phyloP scores from a whole-genome alignment of 108 stramenopile species.

The Fragilariopsis cylindrus region DNA sequence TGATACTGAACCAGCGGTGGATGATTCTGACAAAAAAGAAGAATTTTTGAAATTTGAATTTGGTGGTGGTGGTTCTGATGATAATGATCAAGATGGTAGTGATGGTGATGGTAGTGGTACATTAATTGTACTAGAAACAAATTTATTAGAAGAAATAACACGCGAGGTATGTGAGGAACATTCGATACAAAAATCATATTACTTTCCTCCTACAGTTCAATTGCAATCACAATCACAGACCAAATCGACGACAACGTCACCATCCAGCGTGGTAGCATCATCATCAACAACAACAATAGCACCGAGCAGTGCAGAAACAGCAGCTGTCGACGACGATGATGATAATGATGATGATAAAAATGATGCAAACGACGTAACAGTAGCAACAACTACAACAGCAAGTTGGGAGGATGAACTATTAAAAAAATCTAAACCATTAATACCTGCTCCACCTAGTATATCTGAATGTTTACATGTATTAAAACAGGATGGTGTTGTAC shows the following conservation, averaged over 20 bases:
- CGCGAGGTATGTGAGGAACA: conserved; percentile 53
- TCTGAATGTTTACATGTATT: background rate
- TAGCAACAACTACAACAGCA: too few relatives aligned
- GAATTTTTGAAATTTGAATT: conserved; percentile 53
- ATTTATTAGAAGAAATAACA: conserved; percentile 33
- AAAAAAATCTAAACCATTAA: background rate
- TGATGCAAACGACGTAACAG: too few relatives aligned
- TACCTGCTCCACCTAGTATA: background rate
- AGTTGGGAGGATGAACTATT: background rate
- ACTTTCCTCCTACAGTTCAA: conserved; percentile 1
- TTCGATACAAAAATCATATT: conserved; percentile 41
- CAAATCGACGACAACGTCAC: too few relatives aligned
- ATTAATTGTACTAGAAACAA: conserved; percentile 46
- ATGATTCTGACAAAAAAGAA: conserved; percentile 19
- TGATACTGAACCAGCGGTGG: background rate
- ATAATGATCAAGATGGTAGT: background rate
- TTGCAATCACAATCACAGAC: background rate
- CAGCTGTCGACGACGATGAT: too few relatives aligned
- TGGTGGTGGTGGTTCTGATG: conserved; percentile 28
- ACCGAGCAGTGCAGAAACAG: too few relatives aligned
- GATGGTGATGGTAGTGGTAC: background rate
- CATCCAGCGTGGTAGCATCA: too few relatives aligned
- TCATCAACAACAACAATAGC: too few relatives aligned
- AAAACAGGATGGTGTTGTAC: background rate
- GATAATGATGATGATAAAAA: too few relatives aligned